A percentile compares a stretch with the other conserved stretches of the same genome.
Evolutionary conservation across 2,329 filamentous ascomycete species (phyloP).

Genomic region (Daldinia sp.): DNA sequence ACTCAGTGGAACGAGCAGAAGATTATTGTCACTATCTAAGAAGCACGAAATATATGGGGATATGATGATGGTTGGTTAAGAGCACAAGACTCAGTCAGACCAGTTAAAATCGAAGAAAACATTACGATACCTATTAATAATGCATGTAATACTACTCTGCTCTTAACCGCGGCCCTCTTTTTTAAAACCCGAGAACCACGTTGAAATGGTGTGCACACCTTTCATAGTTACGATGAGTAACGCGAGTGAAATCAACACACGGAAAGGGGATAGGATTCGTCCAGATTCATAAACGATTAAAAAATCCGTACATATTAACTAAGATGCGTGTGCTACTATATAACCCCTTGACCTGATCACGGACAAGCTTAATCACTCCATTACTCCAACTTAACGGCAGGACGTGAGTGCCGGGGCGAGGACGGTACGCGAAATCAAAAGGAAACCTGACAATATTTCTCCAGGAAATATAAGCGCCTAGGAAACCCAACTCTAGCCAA

Average conservation of each 20-base stretch:
- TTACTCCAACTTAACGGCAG: constrained; percentile 23
- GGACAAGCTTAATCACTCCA: constrained; percentile 11
- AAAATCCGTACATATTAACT: constrained; percentile 5
- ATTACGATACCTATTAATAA: constrained; percentile 30
- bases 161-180: constrained; percentile 20
- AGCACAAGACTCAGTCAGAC: constrained; percentile 23
- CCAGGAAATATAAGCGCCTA: constrained; percentile 6
- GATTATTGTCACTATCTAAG: neutral
- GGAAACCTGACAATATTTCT: constrained; percentile 10
- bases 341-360: constrained; percentile 17
- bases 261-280: constrained; percentile 19
- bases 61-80: constrained; percentile 9
- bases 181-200: constrained; percentile 14
- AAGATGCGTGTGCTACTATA: constrained; percentile 14
- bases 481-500: constrained; percentile 7
- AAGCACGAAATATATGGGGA: neutral
- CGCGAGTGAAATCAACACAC: constrained; percentile 22
- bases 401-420: constrained; percentile 9
- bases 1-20: neutral
- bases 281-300: constrained; percentile 16
- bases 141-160: constrained; percentile 21
- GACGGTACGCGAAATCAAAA: constrained; percentile 9
- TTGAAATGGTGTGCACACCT: constrained; percentile 34
- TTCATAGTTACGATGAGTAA: constrained; percentile 24
- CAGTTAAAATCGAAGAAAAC: constrained; percentile 13